phyloP scores from a whole-genome alignment of 495 filamentous ascomycete genomes.

The Penicillium macrosclerotiorum region DNA sequence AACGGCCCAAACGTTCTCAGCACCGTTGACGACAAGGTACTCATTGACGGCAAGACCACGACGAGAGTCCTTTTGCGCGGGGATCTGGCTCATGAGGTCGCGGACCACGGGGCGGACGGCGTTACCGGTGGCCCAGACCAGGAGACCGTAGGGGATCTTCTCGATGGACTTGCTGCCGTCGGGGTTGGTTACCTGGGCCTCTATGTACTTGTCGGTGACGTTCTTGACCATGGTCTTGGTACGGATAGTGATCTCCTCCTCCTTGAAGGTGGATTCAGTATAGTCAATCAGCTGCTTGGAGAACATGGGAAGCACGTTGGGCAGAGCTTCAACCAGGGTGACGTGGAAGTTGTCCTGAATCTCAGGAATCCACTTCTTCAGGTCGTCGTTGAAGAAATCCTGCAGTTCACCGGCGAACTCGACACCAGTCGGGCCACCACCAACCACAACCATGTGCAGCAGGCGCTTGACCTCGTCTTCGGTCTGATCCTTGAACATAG shows the following conservation, averaged over 20 bases:
- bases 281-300: constrained; percentile 99
- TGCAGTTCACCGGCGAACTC: constrained; percentile 98
- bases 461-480: constrained; percentile 87
- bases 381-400: constrained; percentile 97
- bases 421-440: constrained; percentile 95
- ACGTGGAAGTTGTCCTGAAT: constrained; percentile 93
- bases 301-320: constrained; percentile 97
- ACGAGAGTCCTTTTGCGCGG: constrained; percentile 91
- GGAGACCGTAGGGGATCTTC: constrained; percentile 87
- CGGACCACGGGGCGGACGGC: constrained; percentile 82
- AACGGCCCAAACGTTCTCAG: constrained; percentile 92
- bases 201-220: constrained; percentile 91
- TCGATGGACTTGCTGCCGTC: constrained; percentile 80
- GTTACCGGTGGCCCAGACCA: constrained; percentile 99
- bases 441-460: constrained; percentile 98
- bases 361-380: constrained; percentile 96
- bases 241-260: constrained; percentile 93
- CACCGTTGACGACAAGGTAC: constrained; percentile 95
- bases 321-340: constrained; percentile 96
- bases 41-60: constrained; percentile 96
- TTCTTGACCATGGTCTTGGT: constrained; percentile 99
- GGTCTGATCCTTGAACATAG: constrained; percentile 96
- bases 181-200: constrained; percentile 82
- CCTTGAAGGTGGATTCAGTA: constrained; percentile 97
- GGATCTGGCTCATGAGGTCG: constrained; percentile 88